Percentiles rank a stretch among this genome's conserved stretches.
phyloP scores from a whole-genome alignment of 768 basidiomycete genomes.

The Tylopilus sp. region DNA sequence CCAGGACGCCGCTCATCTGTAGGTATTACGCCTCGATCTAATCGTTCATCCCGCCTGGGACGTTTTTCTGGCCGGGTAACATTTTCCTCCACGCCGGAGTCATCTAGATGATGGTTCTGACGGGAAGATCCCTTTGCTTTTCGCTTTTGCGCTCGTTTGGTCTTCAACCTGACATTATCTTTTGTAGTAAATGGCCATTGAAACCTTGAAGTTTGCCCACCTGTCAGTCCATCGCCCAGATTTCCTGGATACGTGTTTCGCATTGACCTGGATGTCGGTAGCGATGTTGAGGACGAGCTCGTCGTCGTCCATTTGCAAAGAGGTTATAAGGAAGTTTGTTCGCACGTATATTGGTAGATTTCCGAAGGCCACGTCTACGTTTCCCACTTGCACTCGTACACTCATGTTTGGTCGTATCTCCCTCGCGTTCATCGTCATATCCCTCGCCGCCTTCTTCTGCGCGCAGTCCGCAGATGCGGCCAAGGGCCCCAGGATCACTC shows the following conservation, averaged over 20 bases:
- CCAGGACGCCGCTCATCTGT: conserved; percentile 18
- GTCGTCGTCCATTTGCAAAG: conserved; percentile 42
- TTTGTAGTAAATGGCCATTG: neutral
- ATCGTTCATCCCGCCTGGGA: conserved; percentile 30
- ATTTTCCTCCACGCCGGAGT: conserved; percentile 13
- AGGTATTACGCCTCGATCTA: conserved; percentile 14
- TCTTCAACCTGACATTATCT: conserved; percentile 54
- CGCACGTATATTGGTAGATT: conserved; percentile 13
- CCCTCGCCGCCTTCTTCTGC: conserved; percentile 68
- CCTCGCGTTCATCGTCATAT: conserved; percentile 57
- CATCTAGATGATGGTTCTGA: conserved; percentile 19
- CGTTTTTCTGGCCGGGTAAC: conserved; percentile 47
- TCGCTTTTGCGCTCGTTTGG: conserved; percentile 65
- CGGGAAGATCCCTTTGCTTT: conserved; percentile 38
- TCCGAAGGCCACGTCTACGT: conserved; percentile 21
- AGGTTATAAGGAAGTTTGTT: conserved; percentile 20
- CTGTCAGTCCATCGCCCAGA: conserved; percentile 78
- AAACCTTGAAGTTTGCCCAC: conserved; percentile 35
- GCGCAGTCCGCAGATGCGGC: conserved; percentile 72
- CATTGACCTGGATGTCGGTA: conserved; percentile 30
- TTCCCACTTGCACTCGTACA: conserved; percentile 16
- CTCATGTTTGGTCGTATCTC: conserved; percentile 59
- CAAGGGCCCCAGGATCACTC: conserved; percentile 86
- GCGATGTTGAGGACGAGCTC: conserved; percentile 73
- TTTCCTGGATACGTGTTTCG: conserved; percentile 39